phyloP scores from a whole-genome alignment of 2,329 filamentous ascomycete genomes.

The Ophiocordyceps australis region DNA sequence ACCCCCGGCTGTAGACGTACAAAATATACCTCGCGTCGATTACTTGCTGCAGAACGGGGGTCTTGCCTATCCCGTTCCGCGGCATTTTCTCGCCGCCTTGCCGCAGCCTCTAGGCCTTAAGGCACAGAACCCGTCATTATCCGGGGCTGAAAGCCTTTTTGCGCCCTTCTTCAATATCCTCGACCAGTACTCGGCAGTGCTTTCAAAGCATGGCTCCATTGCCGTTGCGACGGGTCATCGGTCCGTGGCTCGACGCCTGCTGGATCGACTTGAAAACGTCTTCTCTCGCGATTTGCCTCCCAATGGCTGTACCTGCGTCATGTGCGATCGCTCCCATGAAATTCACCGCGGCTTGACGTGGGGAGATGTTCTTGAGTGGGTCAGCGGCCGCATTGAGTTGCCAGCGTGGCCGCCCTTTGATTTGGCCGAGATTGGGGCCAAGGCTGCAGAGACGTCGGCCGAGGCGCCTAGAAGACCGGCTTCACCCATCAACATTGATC shows the following conservation, averaged over 20 bases:
- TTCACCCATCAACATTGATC: constrained; percentile 61
- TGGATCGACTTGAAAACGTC: constrained; percentile 84
- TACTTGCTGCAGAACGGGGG: constrained; percentile 86
- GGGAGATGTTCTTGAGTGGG: constrained; percentile 88
- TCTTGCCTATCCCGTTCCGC: constrained; percentile 51
- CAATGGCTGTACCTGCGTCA: constrained; percentile 69
- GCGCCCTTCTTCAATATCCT: constrained; percentile 67
- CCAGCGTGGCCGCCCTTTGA: constrained; percentile 82
- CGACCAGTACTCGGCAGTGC: constrained; percentile 69
- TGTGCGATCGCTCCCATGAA: constrained; percentile 50
- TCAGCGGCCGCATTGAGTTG: constrained; percentile 73
- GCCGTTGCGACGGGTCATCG: constrained; percentile 91
- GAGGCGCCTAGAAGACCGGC: constrained; percentile 36
- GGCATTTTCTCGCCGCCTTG: constrained; percentile 49
- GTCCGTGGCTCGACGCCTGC: constrained; percentile 74
- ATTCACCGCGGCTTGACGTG: constrained; percentile 66
- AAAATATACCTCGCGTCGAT: constrained; percentile 68
- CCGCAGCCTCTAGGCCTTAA: constrained; percentile 37
- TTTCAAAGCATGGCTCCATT: constrained; percentile 70
- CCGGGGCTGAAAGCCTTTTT: constrained; percentile 58
- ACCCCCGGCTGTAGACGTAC: constrained; percentile 51
- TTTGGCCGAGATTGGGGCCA: constrained; percentile 41
- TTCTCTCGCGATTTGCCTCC: constrained; percentile 84
- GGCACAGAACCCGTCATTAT: constrained; percentile 44
- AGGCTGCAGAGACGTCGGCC: constrained; percentile 42